Conservation (phyloP, 495 filamentous ascomycete species). For the Penicillium diatomitis region DNA sequence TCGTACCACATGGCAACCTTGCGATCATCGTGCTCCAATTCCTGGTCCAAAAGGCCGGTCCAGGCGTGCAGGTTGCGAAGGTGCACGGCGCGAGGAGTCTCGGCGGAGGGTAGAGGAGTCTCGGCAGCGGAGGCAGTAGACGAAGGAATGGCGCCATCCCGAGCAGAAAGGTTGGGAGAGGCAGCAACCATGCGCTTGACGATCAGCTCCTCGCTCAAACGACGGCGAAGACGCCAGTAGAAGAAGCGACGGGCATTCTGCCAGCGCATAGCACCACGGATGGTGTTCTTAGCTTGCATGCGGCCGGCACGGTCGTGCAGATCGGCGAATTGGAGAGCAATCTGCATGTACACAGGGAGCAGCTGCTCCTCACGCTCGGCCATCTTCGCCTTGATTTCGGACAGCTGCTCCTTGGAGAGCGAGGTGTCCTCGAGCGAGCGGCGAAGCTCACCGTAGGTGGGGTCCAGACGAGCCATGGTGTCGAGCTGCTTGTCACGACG, state of each 20-base stretch:
- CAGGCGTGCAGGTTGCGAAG: constrained; percentile 67
- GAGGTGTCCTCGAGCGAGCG: constrained; percentile 59
- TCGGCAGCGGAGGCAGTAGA: constrained; percentile 8
- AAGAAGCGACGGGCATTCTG: constrained; percentile 92
- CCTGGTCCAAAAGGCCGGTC: constrained; percentile 54
- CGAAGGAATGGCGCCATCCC: constrained; percentile 22
- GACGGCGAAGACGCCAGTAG: constrained; percentile 97
- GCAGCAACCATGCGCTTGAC: constrained; percentile 73
- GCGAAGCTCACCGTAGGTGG: constrained; percentile 72
- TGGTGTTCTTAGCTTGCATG: constrained; percentile 95
- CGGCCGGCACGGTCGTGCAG: constrained; percentile 94
- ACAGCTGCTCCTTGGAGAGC: constrained; percentile 62
- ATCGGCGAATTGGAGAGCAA: constrained; percentile 91
- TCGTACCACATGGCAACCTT: constrained; percentile 95
- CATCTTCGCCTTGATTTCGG: constrained; percentile 77
- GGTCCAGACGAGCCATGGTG: constrained; percentile 92
- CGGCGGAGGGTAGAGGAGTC: constrained; percentile 17
- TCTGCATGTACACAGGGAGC: constrained; percentile 85
- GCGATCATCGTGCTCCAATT: constrained; percentile 66
- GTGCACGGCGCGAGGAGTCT: constrained; percentile 48
- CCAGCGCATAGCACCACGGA: constrained; percentile 78
- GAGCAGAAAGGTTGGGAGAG: constrained; percentile 22
- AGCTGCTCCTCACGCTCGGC: constrained; percentile 78
- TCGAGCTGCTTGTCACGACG: constrained; percentile 94
- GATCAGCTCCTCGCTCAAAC: constrained; percentile 93